A percentile compares a stretch with the other conserved stretches of the same genome.
phyloP scores from a whole-genome alignment of 2,329 filamentous ascomycete genomes.

The Dactylellina sp. region DNA sequence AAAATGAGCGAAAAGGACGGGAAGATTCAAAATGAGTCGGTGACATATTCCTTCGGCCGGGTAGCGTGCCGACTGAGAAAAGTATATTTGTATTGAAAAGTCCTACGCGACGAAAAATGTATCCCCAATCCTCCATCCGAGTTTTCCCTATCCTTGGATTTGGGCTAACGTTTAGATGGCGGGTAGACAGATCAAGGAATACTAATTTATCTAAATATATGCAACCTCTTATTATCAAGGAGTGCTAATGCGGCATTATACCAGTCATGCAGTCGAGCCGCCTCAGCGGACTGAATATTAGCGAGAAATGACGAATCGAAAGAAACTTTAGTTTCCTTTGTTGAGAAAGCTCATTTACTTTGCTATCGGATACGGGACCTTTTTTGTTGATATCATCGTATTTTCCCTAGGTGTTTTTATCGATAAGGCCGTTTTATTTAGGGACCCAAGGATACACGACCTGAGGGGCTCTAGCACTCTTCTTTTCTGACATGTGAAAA shows the following conservation, averaged over 20 bases:
- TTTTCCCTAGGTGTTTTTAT: slow-evolving; percentile 19
- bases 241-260: slow-evolving; percentile 13
- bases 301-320: slow-evolving; percentile 24
- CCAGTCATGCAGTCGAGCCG: too few relatives aligned
- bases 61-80: neutral
- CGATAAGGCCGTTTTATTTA: slow-evolving; percentile 39
- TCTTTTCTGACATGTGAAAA: slow-evolving; percentile 52
- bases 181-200: neutral
- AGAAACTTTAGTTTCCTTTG: slow-evolving; percentile 4
- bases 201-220: neutral
- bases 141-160: slow-evolving; percentile 54
- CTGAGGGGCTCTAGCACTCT: too few relatives aligned
- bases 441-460: slow-evolving; percentile 3
- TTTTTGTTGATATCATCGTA: slow-evolving; percentile 24
- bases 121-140: slow-evolving; percentile 25
- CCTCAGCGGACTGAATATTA: too few relatives aligned
- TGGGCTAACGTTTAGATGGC: slow-evolving; percentile 14
- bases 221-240: neutral
- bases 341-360: neutral
- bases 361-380: slow-evolving; percentile 25
- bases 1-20: neutral
- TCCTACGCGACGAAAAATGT: neutral
- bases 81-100: neutral
- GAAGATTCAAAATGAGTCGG: neutral
- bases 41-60: neutral